Evolutionary conservation across 2,329 filamentous ascomycete species (phyloP).

Genomic region (Penicillium aurantiogriseum): DNA sequence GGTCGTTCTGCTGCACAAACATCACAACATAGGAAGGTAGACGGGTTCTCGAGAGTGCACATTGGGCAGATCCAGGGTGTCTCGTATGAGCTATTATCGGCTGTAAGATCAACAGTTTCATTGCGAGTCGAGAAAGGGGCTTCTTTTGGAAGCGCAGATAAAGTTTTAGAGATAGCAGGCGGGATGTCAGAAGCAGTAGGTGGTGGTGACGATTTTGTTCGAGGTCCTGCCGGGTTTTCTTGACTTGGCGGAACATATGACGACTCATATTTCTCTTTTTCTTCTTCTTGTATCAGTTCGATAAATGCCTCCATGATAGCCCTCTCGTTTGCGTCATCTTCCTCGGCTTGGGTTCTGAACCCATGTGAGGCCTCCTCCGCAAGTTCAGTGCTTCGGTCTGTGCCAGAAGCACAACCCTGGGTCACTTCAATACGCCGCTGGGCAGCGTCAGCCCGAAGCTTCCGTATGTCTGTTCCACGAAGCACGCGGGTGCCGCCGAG

Average conservation of each 20-base stretch:
- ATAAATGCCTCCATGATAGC: slow-evolving; percentile 83
- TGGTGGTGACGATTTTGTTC: slow-evolving; percentile 39
- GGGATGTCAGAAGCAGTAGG: slow-evolving; percentile 32
- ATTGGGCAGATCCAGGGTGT: slow-evolving; percentile 58
- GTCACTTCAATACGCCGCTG: slow-evolving; percentile 66
- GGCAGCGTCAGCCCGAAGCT: slow-evolving; percentile 69
- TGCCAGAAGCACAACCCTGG: slow-evolving; percentile 73
- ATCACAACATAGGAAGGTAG: slow-evolving; percentile 60
- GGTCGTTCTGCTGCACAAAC: slow-evolving; percentile 59
- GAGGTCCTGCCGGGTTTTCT: slow-evolving; percentile 52
- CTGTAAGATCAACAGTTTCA: slow-evolving; percentile 17
- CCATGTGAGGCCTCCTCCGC: slow-evolving; percentile 67
- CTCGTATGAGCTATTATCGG: slow-evolving; percentile 34
- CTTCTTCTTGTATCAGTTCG: slow-evolving; percentile 82
- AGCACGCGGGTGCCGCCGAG: slow-evolving; percentile 63
- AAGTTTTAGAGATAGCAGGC: slow-evolving; percentile 20
- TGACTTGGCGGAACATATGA: slow-evolving; percentile 55
- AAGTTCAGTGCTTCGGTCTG: slow-evolving; percentile 64
- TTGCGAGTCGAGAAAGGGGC: neutral
- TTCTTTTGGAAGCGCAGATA: neutral
- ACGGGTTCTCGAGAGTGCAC: slow-evolving; percentile 62
- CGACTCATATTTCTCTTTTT: slow-evolving; percentile 58
- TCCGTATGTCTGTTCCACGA: slow-evolving; percentile 67
- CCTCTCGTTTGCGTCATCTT: slow-evolving; percentile 82
- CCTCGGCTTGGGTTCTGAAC: slow-evolving; percentile 79